Percentiles rank a stretch among this genome's conserved stretches.
phyloP scores from a whole-genome alignment of 345 rosid genomes.

The Corymbia maculata region DNA sequence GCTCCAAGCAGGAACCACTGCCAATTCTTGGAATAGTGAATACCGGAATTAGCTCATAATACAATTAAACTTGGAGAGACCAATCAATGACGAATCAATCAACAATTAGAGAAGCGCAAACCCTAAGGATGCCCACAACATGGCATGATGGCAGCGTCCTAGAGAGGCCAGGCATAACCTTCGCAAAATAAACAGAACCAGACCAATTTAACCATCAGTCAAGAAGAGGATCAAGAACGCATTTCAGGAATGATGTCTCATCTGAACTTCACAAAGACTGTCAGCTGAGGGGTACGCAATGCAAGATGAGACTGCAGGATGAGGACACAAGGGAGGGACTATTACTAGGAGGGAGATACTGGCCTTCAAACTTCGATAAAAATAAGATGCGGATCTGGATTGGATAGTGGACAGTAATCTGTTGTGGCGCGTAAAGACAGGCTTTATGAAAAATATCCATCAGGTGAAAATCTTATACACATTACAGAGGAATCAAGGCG shows the following conservation, averaged over 20 bases:
- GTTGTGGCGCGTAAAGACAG: neutral
- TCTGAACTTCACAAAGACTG: neutral
- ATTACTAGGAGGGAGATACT: neutral
- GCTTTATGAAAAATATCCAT: neutral
- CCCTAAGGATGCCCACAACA: neutral
- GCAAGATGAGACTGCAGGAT: neutral
- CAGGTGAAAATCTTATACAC: neutral
- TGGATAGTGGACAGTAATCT: neutral
- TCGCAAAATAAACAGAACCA: neutral
- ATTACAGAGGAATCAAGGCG: too few relatives aligned
- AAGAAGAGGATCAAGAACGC: neutral
- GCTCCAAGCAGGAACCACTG: neutral
- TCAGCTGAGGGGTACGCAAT: neutral
- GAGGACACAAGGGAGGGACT: neutral
- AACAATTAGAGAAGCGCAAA: neutral
- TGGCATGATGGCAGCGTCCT: neutral
- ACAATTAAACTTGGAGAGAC: neutral
- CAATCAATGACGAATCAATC: neutral
- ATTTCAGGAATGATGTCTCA: neutral
- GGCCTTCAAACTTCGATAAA: neutral
- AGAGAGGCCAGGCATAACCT: neutral
- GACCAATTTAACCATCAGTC: neutral
- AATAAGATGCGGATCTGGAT: neutral
- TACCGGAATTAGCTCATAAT: too few relatives aligned
- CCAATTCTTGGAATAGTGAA: neutral